phyloP scores from a whole-genome alignment of 139 green algal genomes.

The Chlamydomonas incerta region DNA sequence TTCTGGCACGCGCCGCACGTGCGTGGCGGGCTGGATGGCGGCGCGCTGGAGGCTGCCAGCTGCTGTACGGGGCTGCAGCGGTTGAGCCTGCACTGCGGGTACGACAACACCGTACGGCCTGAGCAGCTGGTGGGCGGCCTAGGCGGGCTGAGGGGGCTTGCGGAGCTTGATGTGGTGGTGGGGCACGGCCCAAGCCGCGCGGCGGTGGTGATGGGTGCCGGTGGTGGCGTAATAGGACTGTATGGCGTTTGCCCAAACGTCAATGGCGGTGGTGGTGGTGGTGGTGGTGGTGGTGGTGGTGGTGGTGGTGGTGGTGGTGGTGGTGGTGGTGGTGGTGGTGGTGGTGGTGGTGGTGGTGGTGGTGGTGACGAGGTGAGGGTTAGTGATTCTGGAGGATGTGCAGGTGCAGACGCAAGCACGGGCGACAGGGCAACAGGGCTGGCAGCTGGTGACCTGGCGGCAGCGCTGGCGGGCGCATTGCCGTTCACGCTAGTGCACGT shows the following conservation, averaged over 20 bases:
- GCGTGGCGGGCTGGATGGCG: background rate
- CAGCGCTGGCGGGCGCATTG: background rate
- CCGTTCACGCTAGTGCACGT: background rate
- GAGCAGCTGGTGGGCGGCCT: background rate
- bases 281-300: background rate
- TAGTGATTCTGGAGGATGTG: no score
- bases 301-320: background rate
- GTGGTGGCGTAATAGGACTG: no score
- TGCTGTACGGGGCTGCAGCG: background rate
- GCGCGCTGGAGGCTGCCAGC: background rate
- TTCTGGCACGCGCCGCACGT: background rate
- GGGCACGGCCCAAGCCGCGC: background rate
- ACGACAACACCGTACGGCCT: background rate
- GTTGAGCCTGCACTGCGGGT: constrained; percentile 2
- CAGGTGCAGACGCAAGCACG: no score
- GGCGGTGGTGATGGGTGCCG: background rate
- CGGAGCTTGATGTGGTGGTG: constrained; percentile 3
- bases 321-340: no score
- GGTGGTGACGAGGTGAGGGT: no score
- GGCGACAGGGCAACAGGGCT: background rate
- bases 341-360: background rate
- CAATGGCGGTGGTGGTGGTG: no score
- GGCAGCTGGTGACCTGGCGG: background rate
- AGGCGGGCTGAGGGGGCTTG: background rate
- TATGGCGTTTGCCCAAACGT: no score